These are phyloP conservation scores for Backusella parvicylindrica DNA, from an alignment of 192 early-diverging fungal species.

Conservation along the genomic window DNA sequence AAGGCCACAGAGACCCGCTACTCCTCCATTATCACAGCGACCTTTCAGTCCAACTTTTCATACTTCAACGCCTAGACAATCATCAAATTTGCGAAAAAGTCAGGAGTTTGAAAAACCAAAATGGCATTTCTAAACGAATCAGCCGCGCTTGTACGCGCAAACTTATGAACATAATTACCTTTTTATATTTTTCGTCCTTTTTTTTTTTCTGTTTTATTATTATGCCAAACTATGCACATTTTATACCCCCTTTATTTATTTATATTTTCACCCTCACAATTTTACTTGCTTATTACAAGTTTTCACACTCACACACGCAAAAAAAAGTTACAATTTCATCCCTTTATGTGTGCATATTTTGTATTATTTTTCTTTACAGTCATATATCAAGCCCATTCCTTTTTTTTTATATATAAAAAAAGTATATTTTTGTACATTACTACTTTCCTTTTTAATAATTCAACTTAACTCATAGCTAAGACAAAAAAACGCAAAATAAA, in stretches of 20 bases:
- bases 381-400: neutral
- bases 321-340: neutral
- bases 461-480: neutral
- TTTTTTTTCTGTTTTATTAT: neutral
- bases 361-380: conserved; percentile 3
- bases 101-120: conserved; percentile 12
- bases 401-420: neutral
- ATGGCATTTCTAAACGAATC: conserved; percentile 15
- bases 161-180: neutral
- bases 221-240: conserved; percentile 1
- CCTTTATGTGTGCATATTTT: neutral
- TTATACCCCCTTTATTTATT: neutral
- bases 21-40: neutral
- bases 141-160: neutral
- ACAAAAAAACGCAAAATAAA: neutral
- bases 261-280: neutral
- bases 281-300: neutral
- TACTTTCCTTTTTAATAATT: neutral
- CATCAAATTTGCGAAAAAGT: conserved; percentile 3
- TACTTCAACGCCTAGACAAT: neutral
- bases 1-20: neutral
- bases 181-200: neutral
- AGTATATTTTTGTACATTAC: neutral
- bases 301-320: neutral
- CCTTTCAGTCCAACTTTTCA: neutral